Percentiles rank a stretch among this genome's conserved stretches.
Conservation (phyloP, 2,329 filamentous ascomycete species). For the Allantophomopsis lycopodina region DNA sequence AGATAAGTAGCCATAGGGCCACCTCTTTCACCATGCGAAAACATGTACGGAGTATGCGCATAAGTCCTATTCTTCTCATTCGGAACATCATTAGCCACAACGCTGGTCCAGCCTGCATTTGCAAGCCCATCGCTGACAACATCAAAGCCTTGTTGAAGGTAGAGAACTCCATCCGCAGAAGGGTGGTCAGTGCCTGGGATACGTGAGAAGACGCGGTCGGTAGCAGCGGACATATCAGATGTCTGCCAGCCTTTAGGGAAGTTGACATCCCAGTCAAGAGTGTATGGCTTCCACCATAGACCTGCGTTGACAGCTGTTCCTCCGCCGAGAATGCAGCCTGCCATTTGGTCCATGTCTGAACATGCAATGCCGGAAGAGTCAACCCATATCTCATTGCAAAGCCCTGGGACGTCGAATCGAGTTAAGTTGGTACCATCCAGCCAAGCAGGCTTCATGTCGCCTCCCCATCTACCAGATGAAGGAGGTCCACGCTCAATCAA, state of each 20-base stretch:
- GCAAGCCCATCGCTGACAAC: constrained; percentile 31
- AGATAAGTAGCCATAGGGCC: constrained; percentile 59
- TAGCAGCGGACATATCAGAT: constrained; percentile 39
- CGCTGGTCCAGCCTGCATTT: constrained; percentile 40
- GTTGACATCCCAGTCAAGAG: constrained; percentile 52
- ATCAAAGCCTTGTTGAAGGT: constrained; percentile 48
- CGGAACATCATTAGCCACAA: constrained; percentile 23
- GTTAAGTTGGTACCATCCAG: constrained; percentile 34
- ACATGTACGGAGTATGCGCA: constrained; percentile 50
- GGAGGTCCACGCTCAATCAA: constrained; percentile 16
- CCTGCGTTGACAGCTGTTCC: constrained; percentile 38
- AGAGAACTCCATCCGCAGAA: constrained; percentile 47
- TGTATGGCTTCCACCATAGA: constrained; percentile 48
- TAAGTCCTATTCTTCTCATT: constrained; percentile 49
- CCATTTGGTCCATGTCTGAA: constrained; percentile 48
- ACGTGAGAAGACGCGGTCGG: constrained; percentile 45
- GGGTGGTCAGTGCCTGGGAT: constrained; percentile 53
- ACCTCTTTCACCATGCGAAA: constrained; percentile 43
- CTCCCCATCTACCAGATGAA: neutral
- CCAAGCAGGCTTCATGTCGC: neutral
- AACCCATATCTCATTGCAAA: constrained; percentile 50
- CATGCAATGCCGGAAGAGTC: neutral
- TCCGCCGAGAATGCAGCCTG: constrained; percentile 53
- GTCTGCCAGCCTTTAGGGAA: constrained; percentile 52
- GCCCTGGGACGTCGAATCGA: constrained; percentile 54